A percentile compares a stretch with the other conserved stretches of the same genome.
phyloP scores from a whole-genome alignment of 2,329 filamentous ascomycete genomes.

The Fusarium sp. region DNA sequence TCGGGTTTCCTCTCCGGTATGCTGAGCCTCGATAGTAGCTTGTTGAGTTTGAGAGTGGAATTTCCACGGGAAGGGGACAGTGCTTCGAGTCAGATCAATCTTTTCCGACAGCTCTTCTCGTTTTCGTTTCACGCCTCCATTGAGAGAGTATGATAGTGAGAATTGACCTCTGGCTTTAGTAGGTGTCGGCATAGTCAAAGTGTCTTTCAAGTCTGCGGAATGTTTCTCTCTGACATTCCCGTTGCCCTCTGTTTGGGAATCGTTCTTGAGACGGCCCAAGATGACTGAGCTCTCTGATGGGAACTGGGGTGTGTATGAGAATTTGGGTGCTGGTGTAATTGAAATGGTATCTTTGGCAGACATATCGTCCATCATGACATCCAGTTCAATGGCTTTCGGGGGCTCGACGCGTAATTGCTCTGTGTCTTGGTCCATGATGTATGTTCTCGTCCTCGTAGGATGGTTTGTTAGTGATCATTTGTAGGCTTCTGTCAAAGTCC shows the following conservation, averaged over 20 bases:
- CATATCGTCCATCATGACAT: not conserved
- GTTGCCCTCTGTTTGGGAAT: not conserved
- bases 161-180: slow-evolving; percentile 1
- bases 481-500: not conserved
- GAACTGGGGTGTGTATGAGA: slow-evolving; percentile 45
- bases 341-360: not conserved
- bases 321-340: not conserved
- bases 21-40: not conserved
- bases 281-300: slow-evolving; percentile 39
- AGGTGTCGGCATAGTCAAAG: slow-evolving; percentile 24
- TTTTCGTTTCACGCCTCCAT: slow-evolving; percentile 43
- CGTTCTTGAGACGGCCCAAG: slow-evolving; percentile 39
- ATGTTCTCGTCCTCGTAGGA: not conserved
- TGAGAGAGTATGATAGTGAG: slow-evolving; percentile 2
- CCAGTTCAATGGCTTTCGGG: not conserved
- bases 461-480: slow-evolving; percentile 9
- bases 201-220: slow-evolving; percentile 3
- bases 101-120: slow-evolving; percentile 22
- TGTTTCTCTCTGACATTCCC: not conserved
- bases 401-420: not conserved
- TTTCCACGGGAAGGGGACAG: slow-evolving; percentile 42
- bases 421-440: slow-evolving; percentile 1
- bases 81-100: slow-evolving; percentile 46
- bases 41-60: not conserved
- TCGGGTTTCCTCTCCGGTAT: not conserved